A percentile compares a stretch with the other conserved stretches of the same genome.
Evolutionary conservation across 768 basidiomycete genomes (phyloP).

Genomic region (Xerocomellus chrysenteron): DNA sequence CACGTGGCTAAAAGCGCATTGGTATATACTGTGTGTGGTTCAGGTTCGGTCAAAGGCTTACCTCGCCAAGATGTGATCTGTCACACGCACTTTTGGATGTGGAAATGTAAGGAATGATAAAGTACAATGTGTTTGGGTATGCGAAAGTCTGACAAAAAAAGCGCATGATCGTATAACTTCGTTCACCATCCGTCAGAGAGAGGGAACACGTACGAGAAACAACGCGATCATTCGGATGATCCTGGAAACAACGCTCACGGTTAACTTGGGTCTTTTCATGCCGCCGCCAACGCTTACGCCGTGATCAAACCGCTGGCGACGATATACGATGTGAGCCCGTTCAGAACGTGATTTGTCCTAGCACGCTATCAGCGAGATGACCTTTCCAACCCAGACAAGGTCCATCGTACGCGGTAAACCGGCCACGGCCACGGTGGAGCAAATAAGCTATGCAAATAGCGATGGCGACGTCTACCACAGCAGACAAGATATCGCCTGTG

Average conservation of each 20-base stretch:
- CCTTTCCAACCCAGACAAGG: neutral
- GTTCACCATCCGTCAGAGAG: neutral
- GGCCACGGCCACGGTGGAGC: neutral
- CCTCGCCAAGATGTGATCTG: neutral
- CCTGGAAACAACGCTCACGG: neutral
- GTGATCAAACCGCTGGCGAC: neutral
- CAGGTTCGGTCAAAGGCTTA: neutral
- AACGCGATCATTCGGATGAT: neutral
- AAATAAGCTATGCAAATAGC: neutral
- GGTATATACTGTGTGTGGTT: neutral
- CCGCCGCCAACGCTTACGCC: neutral
- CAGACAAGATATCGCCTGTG: neutral
- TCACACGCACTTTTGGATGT: neutral
- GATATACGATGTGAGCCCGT: neutral
- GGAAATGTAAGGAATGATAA: neutral
- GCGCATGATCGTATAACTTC: neutral
- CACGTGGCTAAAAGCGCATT: conserved; percentile 1
- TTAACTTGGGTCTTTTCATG: neutral
- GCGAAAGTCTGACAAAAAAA: neutral
- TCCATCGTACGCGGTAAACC: neutral
- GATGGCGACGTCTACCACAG: neutral
- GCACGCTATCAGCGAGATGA: neutral
- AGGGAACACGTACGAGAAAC: neutral
- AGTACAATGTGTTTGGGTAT: neutral
- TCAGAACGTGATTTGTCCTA: neutral